A percentile compares a stretch with the other conserved stretches of the same genome.
Evolutionary conservation across 2,329 filamentous ascomycete species (phyloP).

Genomic region (Xylaria sp.): DNA sequence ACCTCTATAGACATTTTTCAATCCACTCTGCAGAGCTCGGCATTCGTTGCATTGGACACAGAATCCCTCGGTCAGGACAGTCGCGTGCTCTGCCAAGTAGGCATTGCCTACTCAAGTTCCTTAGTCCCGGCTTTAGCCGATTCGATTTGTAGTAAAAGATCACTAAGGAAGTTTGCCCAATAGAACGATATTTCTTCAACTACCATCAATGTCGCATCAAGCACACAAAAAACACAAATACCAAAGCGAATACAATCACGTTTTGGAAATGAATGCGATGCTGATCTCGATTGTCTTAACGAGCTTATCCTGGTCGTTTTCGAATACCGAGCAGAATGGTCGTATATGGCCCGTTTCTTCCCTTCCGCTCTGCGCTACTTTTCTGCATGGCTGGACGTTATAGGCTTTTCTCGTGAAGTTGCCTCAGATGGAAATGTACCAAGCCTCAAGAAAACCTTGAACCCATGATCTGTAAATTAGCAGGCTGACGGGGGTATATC

Average conservation of each 20-base stretch:
- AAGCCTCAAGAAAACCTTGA: slow-evolving; percentile 16
- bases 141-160: slow-evolving; percentile 4
- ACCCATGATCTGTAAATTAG: neutral
- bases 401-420: slow-evolving; percentile 14
- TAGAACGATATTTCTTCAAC: slow-evolving; percentile 15
- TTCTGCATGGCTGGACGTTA: slow-evolving; percentile 18
- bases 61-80: slow-evolving; percentile 8
- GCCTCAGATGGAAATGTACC: slow-evolving; percentile 15
- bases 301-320: slow-evolving; percentile 14
- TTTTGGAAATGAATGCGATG: slow-evolving; percentile 12
- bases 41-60: slow-evolving; percentile 11
- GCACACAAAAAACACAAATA: slow-evolving; percentile 12
- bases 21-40: slow-evolving; percentile 1
- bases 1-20: slow-evolving; percentile 8
- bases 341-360: slow-evolving; percentile 16
- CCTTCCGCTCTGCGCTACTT: slow-evolving; percentile 13
- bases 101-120: slow-evolving; percentile 16
- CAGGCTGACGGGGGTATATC: no score
- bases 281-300: slow-evolving; percentile 10
- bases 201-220: slow-evolving; percentile 15
- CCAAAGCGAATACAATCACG: slow-evolving; percentile 8
- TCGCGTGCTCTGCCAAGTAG: slow-evolving; percentile 11
- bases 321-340: slow-evolving; percentile 12
- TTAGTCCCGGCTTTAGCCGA: slow-evolving; percentile 10
- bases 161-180: slow-evolving; percentile 12